phyloP scores from a whole-genome alignment of 2,329 filamentous ascomycete genomes.

The Aspergillus novofumigatus region DNA sequence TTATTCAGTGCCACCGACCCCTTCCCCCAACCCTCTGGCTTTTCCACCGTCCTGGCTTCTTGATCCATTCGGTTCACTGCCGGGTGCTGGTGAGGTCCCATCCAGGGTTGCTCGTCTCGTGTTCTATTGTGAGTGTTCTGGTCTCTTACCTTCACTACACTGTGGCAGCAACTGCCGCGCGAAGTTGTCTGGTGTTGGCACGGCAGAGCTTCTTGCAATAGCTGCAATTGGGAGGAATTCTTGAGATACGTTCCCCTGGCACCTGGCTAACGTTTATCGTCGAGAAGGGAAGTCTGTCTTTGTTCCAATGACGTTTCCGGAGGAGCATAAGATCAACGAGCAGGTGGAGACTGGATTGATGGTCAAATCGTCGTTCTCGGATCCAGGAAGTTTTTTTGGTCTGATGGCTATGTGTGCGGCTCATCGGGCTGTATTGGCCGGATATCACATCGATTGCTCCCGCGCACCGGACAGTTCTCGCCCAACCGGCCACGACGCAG shows the following conservation, averaged over 20 bases:
- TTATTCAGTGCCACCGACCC: constrained; percentile 12
- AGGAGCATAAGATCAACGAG: constrained; percentile 23
- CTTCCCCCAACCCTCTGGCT: constrained; percentile 11
- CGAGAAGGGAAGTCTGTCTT: constrained; percentile 30
- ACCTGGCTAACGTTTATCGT: constrained; percentile 13
- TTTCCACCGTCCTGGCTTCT: constrained; percentile 24
- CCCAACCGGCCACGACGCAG: constrained; percentile 26
- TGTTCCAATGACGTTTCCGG: constrained; percentile 38
- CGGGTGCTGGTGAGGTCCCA: constrained; percentile 23
- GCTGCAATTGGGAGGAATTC: background rate
- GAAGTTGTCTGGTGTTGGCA: background rate
- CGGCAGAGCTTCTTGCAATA: background rate
- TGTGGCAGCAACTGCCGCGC: background rate
- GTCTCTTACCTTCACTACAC: background rate
- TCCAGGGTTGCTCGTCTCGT: constrained; percentile 26
- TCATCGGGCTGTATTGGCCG: constrained; percentile 33
- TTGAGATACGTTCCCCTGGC: background rate
- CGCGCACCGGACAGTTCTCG: constrained; percentile 12
- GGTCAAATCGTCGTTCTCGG: constrained; percentile 30
- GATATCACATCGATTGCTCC: constrained; percentile 21
- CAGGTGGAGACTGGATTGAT: constrained; percentile 27
- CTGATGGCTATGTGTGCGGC: constrained; percentile 39
- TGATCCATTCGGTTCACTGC: constrained; percentile 34
- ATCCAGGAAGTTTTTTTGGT: constrained; percentile 36
- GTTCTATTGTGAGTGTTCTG: constrained; percentile 29